phyloP scores from a whole-genome alignment of 352 stramenopile genomes.

The Pythium brachiatum region DNA sequence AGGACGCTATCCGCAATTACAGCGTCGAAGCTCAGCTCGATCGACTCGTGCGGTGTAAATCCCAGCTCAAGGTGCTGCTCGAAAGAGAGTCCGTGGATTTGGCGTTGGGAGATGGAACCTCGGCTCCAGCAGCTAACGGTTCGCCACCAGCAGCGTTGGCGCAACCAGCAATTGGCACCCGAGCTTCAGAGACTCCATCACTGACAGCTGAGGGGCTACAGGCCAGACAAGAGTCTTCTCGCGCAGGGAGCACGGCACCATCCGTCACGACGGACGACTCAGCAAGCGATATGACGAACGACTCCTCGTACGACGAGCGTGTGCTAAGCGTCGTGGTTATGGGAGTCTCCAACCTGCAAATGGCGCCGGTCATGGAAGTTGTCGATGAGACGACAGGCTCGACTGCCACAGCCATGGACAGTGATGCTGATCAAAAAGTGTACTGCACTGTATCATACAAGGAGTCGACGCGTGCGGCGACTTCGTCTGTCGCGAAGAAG shows the following conservation, averaged over 20 bases:
- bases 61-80: slow-evolving; percentile 60
- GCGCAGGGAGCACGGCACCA: slow-evolving; percentile 6
- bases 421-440: slow-evolving; percentile 47
- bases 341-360: slow-evolving; percentile 68
- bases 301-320: slow-evolving; percentile 67
- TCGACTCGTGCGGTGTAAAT: slow-evolving; percentile 60
- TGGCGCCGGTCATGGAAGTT: slow-evolving; percentile 20
- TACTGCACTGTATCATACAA: slow-evolving; percentile 84
- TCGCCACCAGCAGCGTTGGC: slow-evolving; percentile 2
- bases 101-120: slow-evolving; percentile 15
- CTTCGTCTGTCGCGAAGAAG: slow-evolving; percentile 44
- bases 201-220: slow-evolving; percentile 1
- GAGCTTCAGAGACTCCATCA: neutral
- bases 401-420: neutral
- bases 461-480: slow-evolving; percentile 69
- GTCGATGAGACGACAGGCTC: neutral
- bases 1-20: slow-evolving; percentile 23
- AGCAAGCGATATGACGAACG: slow-evolving; percentile 52
- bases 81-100: slow-evolving; percentile 75
- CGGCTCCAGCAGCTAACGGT: slow-evolving; percentile 6
- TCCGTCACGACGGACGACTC: slow-evolving; percentile 73
- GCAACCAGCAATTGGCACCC: neutral
- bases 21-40: slow-evolving; percentile 43
- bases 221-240: slow-evolving; percentile 5
- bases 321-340: slow-evolving; percentile 71